Evolutionary conservation across 1,284 basidiomycete genomes (phyloP), one percentile per base, ranked within the genome.

Genomic region (Inonotus obliquus): DNA sequence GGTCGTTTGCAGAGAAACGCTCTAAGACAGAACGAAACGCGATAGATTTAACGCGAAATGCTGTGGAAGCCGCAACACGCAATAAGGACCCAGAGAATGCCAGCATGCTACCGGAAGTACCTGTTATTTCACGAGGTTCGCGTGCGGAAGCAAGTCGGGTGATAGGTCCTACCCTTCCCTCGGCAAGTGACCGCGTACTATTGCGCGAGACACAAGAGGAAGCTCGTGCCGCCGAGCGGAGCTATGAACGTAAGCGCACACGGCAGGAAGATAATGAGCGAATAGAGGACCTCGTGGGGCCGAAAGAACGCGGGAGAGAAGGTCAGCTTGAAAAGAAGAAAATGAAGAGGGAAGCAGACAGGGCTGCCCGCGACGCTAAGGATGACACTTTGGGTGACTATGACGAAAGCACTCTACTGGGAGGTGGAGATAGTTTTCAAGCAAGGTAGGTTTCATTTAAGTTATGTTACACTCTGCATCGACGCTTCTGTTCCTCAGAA

Each of bases 311-410:
- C 4, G 90, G 89, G 1, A 76, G 82, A 45, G 89, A 90, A 67
- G 87, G 81, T 0, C 82, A 85, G 81, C 70, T 91, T 58, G 89
- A 92, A 76, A 90, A 89, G 77, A 91, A 91, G 72, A 77, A 82
- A 17, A 81, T 79, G 35, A 77, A 76, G 65, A 73, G 88, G 60
- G 91, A 91, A 63, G 76, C 76, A 13, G 85, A 91, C 70, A 74
- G 79, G 25, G 70, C 81, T 1, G 89, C 87, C 70, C 78, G 87
- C 57, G 88, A 91, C 59, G 79, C 77, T 57, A 87, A 86, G 0
- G 89, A 91, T 62, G 89, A 90, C 47, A 87, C 84, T 1, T 72
- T 83, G 14, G 52, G 70, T 23, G 89, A 91, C 66, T 75, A 79
- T 5, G 84, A 89, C 65, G 89, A 91, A 57, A 77, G 78, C 9